Conservation (phyloP, 306 rosid genomes). For the Cucurbita ficifolia region DNA sequence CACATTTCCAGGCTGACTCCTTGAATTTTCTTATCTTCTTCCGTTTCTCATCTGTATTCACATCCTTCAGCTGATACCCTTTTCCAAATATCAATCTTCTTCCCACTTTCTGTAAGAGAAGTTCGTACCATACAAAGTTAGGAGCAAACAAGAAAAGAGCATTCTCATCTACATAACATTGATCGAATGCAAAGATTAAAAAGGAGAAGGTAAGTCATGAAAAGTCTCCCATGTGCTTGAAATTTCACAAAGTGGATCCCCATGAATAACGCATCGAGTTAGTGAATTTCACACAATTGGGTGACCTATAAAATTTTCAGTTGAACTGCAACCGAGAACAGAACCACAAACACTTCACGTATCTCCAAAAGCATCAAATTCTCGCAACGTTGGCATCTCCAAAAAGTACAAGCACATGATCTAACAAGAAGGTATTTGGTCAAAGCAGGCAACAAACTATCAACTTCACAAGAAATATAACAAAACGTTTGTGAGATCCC, state of each 20-base stretch:
- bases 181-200: neutral
- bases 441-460: neutral
- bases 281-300: neutral
- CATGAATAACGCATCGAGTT: neutral
- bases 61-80: constrained; percentile 30
- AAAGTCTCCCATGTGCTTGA: neutral
- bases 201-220: neutral
- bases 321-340: neutral
- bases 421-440: neutral
- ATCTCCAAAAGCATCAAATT: neutral
- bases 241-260: neutral
- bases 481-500: neutral
- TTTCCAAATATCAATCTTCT: constrained; percentile 57
- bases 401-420: neutral
- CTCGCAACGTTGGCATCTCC: neutral
- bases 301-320: neutral
- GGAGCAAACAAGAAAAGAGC: neutral
- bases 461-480: neutral
- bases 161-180: neutral
- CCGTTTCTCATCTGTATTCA: constrained; percentile 28
- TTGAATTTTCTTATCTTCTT: constrained; percentile 77
- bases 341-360: neutral
- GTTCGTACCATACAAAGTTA: neutral
- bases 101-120: constrained; percentile 48
- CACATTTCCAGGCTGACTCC: constrained; percentile 93